Conservation (phyloP, 768 basidiomycete species). For the Suillus americanus region DNA sequence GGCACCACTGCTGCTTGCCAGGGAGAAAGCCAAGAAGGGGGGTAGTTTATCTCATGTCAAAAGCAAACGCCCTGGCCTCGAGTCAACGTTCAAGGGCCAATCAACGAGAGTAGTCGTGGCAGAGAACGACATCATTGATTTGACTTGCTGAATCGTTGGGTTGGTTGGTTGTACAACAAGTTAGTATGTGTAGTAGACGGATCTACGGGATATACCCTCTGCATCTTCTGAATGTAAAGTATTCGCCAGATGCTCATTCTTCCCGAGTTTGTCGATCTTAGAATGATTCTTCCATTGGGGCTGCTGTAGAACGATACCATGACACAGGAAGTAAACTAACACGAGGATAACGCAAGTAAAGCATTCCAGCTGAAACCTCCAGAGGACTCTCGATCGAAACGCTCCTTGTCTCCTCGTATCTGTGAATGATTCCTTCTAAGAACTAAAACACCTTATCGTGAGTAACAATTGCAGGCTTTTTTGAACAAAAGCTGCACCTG, state of each 20-base stretch:
- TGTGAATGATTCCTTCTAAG: no score
- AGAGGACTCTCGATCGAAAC: no score
- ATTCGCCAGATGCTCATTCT: neutral
- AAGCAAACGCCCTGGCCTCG: neutral
- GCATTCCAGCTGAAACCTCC: no score
- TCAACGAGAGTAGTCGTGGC: neutral
- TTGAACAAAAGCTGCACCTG: no score
- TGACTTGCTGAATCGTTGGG: slow-evolving; percentile 30
- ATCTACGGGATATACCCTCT: neutral
- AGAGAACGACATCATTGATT: slow-evolving; percentile 38
- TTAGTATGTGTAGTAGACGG: neutral
- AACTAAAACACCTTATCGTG: no score
- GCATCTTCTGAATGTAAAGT: neutral
- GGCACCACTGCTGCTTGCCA: slow-evolving; percentile 27
- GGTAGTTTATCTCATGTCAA: neutral
- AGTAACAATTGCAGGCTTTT: no score
- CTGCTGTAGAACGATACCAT: no score
- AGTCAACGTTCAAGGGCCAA: neutral
- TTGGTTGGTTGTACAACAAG: neutral
- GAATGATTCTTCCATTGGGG: neutral
- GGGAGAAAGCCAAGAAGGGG: slow-evolving; percentile 12
- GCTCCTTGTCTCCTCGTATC: no score
- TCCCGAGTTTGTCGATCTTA: neutral
- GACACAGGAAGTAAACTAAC: no score
- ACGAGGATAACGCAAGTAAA: no score